These are phyloP conservation scores for Colletotrichum kahawae DNA, from an alignment of 2,329 filamentous ascomycete genomes.

Conservation along the genomic window DNA sequence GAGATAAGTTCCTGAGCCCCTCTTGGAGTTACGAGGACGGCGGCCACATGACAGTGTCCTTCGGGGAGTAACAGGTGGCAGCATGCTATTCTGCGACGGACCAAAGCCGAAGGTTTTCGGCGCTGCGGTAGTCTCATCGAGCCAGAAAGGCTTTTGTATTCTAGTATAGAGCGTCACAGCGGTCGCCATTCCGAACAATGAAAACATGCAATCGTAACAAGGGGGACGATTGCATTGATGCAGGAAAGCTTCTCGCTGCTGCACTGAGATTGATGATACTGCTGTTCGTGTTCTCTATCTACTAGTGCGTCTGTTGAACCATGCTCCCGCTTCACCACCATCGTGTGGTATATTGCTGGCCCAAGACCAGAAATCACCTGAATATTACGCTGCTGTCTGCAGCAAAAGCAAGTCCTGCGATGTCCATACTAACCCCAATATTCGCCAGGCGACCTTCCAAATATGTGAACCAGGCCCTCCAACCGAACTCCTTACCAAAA, in stretches of 20 bases:
- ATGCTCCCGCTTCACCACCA: background rate
- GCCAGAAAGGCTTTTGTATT: background rate
- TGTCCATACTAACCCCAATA: background rate
- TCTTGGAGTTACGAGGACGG: background rate
- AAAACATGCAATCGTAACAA: background rate
- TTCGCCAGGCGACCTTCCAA: background rate
- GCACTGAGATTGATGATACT: background rate
- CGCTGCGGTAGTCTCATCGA: background rate
- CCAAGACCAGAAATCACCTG: background rate
- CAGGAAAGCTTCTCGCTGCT: background rate
- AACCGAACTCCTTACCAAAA: slow-evolving; percentile 1
- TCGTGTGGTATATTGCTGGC: background rate
- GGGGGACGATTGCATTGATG: background rate
- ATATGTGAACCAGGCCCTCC: background rate
- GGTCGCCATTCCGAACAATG: background rate
- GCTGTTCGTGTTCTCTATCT: background rate
- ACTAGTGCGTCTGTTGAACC: background rate
- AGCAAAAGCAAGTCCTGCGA: background rate
- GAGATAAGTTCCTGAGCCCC: background rate
- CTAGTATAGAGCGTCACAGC: background rate
- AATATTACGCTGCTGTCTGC: background rate
- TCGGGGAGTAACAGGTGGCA: background rate
- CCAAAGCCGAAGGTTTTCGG: background rate
- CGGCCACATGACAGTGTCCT: background rate
- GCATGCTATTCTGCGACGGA: background rate